Conservation (phyloP, 495 filamentous ascomycete species). For the Tuber umbilicatum region DNA sequence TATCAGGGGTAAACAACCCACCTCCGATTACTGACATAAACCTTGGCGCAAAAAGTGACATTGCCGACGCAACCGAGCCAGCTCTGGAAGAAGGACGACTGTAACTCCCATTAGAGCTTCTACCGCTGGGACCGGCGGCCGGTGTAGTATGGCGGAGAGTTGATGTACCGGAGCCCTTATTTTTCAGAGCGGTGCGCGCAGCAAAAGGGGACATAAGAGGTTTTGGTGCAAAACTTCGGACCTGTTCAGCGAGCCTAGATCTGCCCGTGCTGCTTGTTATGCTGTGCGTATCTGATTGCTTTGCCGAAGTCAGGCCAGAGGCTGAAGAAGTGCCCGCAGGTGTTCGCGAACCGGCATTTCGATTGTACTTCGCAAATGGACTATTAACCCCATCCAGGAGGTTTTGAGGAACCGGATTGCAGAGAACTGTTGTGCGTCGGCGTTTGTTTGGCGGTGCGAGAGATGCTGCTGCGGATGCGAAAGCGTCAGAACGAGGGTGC, state of each 20-base stretch:
- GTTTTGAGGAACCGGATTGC: slow-evolving; percentile 12
- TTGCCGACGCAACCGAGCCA: slow-evolving; percentile 5
- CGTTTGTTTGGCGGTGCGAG: slow-evolving; percentile 9
- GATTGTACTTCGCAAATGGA: slow-evolving; percentile 7
- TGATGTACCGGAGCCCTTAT: slow-evolving; percentile 7
- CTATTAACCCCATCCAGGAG: background rate
- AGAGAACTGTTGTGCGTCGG: slow-evolving; percentile 4
- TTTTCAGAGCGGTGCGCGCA: slow-evolving; percentile 16
- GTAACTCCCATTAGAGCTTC: background rate
- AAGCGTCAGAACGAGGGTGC: slow-evolving; percentile 12
- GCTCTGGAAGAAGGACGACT: slow-evolving; percentile 10
- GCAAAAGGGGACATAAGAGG: slow-evolving; percentile 24
- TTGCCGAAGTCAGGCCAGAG: background rate
- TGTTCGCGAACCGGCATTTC: background rate
- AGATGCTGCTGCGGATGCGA: slow-evolving; percentile 6
- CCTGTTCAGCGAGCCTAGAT: slow-evolving; percentile 3
- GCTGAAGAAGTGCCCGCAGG: background rate
- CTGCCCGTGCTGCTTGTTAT: slow-evolving; percentile 4
- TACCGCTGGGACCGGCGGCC: slow-evolving; percentile 1
- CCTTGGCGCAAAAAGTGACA: slow-evolving; percentile 7
- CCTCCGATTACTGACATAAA: slow-evolving; percentile 7
- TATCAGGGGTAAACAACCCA: slow-evolving; percentile 1
- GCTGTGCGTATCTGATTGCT: slow-evolving; percentile 1
- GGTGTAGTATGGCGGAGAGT: slow-evolving; percentile 9
- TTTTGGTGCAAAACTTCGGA: slow-evolving; percentile 22